phyloP scores from a whole-genome alignment of 2,329 filamentous ascomycete genomes.

The Fusarium humuli region DNA sequence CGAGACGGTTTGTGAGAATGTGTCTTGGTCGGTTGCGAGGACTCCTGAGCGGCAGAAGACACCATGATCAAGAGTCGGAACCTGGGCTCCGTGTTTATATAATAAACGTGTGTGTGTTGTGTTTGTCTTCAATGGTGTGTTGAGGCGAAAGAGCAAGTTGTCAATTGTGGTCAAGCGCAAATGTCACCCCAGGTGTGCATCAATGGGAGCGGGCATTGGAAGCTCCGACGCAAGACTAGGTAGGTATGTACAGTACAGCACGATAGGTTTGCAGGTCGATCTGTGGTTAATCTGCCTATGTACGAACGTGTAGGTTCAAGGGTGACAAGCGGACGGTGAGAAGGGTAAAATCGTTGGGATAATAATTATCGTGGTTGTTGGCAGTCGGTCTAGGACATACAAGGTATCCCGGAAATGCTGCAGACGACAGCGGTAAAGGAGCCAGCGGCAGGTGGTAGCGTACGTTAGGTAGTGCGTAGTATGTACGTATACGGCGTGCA shows the following conservation, averaged over 20 bases:
- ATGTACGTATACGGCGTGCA: constrained; percentile 25
- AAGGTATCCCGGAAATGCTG: constrained; percentile 33
- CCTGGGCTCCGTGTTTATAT: constrained; percentile 37
- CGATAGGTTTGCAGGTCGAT: constrained; percentile 35
- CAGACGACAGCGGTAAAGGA: constrained; percentile 31
- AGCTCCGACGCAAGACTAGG: constrained; percentile 13
- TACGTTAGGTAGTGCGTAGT: neutral
- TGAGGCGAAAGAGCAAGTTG: constrained; percentile 23
- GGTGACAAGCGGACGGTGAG: constrained; percentile 36
- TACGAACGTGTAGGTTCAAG: constrained; percentile 36
- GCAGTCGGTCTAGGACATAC: constrained; percentile 39
- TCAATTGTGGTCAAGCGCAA: constrained; percentile 27
- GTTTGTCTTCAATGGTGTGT: constrained; percentile 25
- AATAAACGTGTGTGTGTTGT: constrained; percentile 19
- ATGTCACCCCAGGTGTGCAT: constrained; percentile 38
- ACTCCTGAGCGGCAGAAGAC: constrained; percentile 30
- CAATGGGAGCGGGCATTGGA: constrained; percentile 43
- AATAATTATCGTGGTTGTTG: constrained; percentile 34
- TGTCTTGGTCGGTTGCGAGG: constrained; percentile 34
- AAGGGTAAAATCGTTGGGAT: constrained; percentile 37
- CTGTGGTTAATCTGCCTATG: constrained; percentile 23
- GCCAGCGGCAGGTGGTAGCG: constrained; percentile 7
- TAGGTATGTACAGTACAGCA: constrained; percentile 19
- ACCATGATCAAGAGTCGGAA: constrained; percentile 33
- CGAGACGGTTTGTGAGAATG: constrained; percentile 40